phyloP scores from a whole-genome alignment of 495 filamentous ascomycete genomes.

The Symbiotaphrina buchneri region DNA sequence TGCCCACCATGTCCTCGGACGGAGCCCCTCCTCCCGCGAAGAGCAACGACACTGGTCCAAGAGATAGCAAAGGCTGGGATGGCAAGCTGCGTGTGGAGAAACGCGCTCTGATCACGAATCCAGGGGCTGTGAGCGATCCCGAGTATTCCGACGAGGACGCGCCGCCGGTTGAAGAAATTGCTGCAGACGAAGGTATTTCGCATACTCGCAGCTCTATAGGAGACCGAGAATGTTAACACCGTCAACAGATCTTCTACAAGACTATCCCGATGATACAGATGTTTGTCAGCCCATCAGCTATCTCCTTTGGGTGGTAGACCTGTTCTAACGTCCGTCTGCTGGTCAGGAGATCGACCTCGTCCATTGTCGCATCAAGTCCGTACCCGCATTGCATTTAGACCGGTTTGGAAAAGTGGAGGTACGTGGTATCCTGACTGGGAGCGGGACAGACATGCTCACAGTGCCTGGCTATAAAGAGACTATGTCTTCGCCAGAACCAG shows the following conservation, averaged over 20 bases:
- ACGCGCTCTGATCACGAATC: slow-evolving; percentile 32
- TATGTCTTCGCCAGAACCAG: slow-evolving; percentile 88
- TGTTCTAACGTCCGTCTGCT: slow-evolving; percentile 5
- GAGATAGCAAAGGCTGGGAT: slow-evolving; percentile 68
- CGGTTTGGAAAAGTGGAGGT: slow-evolving; percentile 58
- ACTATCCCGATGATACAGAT: slow-evolving; percentile 34
- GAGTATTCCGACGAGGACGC: slow-evolving; percentile 76
- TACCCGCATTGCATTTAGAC: slow-evolving; percentile 55
- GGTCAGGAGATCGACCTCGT: slow-evolving; percentile 69
- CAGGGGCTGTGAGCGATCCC: slow-evolving; percentile 57
- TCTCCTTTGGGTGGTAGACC: not conserved
- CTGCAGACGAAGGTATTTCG: slow-evolving; percentile 57
- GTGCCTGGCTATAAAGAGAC: slow-evolving; percentile 24
- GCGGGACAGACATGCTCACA: not conserved
- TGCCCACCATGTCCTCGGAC: no score
- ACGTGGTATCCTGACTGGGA: slow-evolving; percentile 5
- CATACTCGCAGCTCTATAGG: not conserved
- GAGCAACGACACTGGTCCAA: not conserved
- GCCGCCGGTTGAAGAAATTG: slow-evolving; percentile 48
- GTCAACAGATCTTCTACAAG: slow-evolving; percentile 38
- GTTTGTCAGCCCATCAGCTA: slow-evolving; percentile 14
- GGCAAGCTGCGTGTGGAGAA: slow-evolving; percentile 65
- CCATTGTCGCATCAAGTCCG: slow-evolving; percentile 62
- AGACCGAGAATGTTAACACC: not conserved
- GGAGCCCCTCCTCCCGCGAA: no score